phyloP scores from a whole-genome alignment of 352 stramenopile species.

The Phytophthora fragariae region DNA sequence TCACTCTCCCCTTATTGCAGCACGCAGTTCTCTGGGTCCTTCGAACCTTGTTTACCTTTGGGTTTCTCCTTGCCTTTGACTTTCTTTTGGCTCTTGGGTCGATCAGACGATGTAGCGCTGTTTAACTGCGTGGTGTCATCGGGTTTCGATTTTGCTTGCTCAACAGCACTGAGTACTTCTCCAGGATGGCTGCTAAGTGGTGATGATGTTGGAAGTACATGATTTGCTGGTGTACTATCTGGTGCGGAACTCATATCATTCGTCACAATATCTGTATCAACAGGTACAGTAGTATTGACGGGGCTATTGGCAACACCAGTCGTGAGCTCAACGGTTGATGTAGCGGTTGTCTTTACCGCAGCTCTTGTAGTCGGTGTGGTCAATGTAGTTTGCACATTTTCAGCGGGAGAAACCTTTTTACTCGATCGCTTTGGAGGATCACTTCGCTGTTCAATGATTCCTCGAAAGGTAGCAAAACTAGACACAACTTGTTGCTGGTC shows the following conservation, averaged over 20 bases:
- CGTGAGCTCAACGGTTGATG: background rate
- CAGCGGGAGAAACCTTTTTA: slow-evolving; percentile 18
- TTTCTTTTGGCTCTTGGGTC: slow-evolving; percentile 2
- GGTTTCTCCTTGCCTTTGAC: slow-evolving; percentile 4
- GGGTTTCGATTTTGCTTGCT: slow-evolving; percentile 1
- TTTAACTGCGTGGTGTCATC: background rate
- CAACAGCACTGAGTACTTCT: background rate
- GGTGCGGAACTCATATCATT: background rate
- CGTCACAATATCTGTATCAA: background rate
- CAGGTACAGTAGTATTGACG: background rate
- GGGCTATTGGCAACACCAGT: background rate
- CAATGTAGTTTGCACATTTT: background rate
- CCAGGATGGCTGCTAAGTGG: background rate
- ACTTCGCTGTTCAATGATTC: slow-evolving; percentile 32
- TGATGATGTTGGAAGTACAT: background rate
- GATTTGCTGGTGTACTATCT: background rate
- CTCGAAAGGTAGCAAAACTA: slow-evolving; percentile 44
- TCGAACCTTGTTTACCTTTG: slow-evolving; percentile 15
- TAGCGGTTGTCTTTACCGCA: background rate
- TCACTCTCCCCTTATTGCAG: slow-evolving; percentile 22
- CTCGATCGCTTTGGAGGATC: slow-evolving; percentile 15
- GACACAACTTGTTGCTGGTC: slow-evolving; percentile 32
- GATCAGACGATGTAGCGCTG: background rate
- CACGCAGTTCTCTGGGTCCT: slow-evolving; percentile 31
- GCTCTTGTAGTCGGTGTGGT: background rate